Evolutionary conservation across 352 stramenopile genomes (phyloP).

Genomic region (Globisporangium megalacanthum): DNA sequence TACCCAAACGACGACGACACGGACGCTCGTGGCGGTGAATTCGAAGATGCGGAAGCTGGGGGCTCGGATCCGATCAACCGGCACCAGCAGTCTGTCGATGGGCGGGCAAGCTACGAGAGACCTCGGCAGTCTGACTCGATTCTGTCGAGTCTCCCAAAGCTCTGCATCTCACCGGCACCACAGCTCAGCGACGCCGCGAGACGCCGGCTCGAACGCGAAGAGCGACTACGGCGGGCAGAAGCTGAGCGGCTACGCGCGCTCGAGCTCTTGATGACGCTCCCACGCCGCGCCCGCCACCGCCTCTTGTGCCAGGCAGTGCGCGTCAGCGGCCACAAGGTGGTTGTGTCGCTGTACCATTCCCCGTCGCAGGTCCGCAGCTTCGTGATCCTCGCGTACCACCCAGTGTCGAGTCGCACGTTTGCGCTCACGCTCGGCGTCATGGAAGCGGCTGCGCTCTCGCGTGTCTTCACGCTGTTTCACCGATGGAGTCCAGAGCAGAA

Average conservation of each 20-base stretch:
- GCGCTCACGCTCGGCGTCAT: conserved; percentile 31
- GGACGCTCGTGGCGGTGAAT: too few species aligned
- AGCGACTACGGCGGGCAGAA: conserved; percentile 42
- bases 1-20: conserved; percentile 21
- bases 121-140: not conserved
- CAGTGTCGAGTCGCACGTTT: conserved; percentile 32
- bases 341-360: conserved; percentile 60
- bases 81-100: not conserved
- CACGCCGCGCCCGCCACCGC: conserved; percentile 41
- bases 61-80: too few species aligned
- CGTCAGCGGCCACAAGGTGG: conserved; percentile 35
- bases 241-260: conserved; percentile 39
- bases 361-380: conserved; percentile 54
- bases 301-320: conserved; percentile 26
- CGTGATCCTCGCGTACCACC: conserved; percentile 43
- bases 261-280: conserved; percentile 33
- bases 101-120: not conserved
- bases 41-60: too few species aligned
- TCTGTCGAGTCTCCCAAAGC: conserved; percentile 9
- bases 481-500: conserved; percentile 44
- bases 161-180: conserved; percentile 38
- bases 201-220: conserved; percentile 45
- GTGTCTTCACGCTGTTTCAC: conserved; percentile 32
- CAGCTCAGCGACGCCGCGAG: conserved; percentile 38
- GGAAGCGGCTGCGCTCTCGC: conserved; percentile 33